Evolutionary conservation across 345 rosid genomes (phyloP).

Genomic region (Euphorbia lathyris): DNA sequence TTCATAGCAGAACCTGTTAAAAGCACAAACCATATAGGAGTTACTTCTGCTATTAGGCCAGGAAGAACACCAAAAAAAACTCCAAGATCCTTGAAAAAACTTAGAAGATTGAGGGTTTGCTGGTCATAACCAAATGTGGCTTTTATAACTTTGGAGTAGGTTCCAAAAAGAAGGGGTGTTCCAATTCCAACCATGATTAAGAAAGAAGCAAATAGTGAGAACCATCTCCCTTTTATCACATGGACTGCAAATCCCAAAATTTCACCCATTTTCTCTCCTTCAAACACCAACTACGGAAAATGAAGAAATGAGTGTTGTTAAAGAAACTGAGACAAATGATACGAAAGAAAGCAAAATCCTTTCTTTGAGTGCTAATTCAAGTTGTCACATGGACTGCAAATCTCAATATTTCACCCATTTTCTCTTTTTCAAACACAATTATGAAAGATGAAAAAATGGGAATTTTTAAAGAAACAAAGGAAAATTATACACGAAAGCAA

Average conservation of each 20-base stretch:
- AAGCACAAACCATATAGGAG: slow-evolving; percentile 89
- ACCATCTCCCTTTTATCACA: slow-evolving; percentile 70
- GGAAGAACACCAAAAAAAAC: slow-evolving; percentile 46
- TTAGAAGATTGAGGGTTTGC: slow-evolving; percentile 67
- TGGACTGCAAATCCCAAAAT: slow-evolving; percentile 37
- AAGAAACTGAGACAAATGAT: not conserved
- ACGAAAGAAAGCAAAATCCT: too few relatives aligned
- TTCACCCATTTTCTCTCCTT: slow-evolving; percentile 27
- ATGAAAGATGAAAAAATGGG: too few relatives aligned
- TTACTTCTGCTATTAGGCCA: slow-evolving; percentile 79
- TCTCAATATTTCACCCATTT: too few relatives aligned
- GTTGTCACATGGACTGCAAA: too few relatives aligned
- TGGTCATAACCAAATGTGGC: slow-evolving; percentile 73
- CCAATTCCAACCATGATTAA: slow-evolving; percentile 87
- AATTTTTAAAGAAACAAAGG: too few relatives aligned
- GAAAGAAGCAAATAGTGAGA: slow-evolving; percentile 80
- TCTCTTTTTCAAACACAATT: too few relatives aligned
- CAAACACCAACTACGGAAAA: too few relatives aligned
- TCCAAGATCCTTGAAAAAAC: slow-evolving; percentile 85
- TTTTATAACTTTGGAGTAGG: slow-evolving; percentile 78
- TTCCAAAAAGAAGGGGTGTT: slow-evolving; percentile 72
- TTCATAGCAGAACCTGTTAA: slow-evolving; percentile 68
- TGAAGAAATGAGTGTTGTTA: too few relatives aligned
- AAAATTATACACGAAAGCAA: too few relatives aligned
- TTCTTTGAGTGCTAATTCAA: too few relatives aligned